phyloP scores from a whole-genome alignment of 1,139 yeast genomes.

The Yamadazyma friedrichii region DNA sequence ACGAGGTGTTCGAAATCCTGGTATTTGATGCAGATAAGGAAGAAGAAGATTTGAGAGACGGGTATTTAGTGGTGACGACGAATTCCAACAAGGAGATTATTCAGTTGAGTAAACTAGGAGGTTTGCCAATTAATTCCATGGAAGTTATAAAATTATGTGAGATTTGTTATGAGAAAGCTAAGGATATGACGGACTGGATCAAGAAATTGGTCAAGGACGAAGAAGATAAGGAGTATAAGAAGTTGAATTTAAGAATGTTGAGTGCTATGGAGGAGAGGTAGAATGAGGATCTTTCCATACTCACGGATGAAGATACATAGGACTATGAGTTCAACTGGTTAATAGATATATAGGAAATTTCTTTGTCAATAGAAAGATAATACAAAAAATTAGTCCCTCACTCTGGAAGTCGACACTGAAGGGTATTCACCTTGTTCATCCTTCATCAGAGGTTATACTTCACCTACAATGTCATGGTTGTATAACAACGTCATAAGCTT shows the following conservation, averaged over 20 bases:
- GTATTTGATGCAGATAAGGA: slow-evolving; percentile 74
- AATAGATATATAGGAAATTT: background rate
- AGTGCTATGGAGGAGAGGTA: slow-evolving; percentile 38
- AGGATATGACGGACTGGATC: slow-evolving; percentile 62
- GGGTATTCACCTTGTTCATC: too few relatives aligned
- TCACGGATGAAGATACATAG: too few relatives aligned
- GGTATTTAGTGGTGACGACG: slow-evolving; percentile 78
- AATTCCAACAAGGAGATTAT: slow-evolving; percentile 90
- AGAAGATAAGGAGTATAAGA: slow-evolving; percentile 35
- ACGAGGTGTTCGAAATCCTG: slow-evolving; percentile 54
- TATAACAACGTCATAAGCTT: too few relatives aligned
- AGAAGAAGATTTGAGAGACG: slow-evolving; percentile 78
- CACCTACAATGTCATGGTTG: too few relatives aligned
- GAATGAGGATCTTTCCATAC: background rate
- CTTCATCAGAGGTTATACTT: too few relatives aligned
- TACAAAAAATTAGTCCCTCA: too few relatives aligned
- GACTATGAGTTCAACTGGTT: too few relatives aligned
- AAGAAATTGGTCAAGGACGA: slow-evolving; percentile 57
- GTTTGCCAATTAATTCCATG: slow-evolving; percentile 77
- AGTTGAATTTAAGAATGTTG: slow-evolving; percentile 30
- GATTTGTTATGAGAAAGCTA: slow-evolving; percentile 64
- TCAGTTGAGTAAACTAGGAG: slow-evolving; percentile 89
- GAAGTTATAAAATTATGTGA: slow-evolving; percentile 68
- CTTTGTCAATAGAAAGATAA: too few relatives aligned
- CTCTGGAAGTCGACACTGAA: too few relatives aligned